Conservation (phyloP, 2,329 filamentous ascomycete species). For the Xylaria sp. region DNA sequence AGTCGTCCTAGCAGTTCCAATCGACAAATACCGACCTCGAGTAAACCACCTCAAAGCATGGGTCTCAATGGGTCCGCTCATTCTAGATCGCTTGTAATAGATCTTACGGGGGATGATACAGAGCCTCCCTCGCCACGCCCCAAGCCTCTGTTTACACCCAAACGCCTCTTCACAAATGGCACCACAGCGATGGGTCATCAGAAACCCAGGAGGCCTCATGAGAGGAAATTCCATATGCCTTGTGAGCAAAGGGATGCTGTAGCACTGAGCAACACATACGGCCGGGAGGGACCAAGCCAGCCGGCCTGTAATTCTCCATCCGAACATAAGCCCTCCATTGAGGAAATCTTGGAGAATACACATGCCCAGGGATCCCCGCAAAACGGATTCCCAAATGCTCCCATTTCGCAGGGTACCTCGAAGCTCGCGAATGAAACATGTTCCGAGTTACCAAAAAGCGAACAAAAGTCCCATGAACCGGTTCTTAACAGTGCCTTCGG, state of each 20-base stretch:
- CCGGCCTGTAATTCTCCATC: slow-evolving; percentile 5
- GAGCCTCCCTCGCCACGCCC: slow-evolving; percentile 13
- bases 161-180: slow-evolving; percentile 19
- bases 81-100: slow-evolving; percentile 37
- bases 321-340: slow-evolving; percentile 1
- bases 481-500: background rate
- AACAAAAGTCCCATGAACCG: slow-evolving; percentile 14
- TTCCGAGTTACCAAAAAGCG: slow-evolving; percentile 6
- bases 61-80: slow-evolving; percentile 15
- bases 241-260: background rate
- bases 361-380: slow-evolving; percentile 6
- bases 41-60: slow-evolving; percentile 13
- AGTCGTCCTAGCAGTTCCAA: slow-evolving; percentile 20
- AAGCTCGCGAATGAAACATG: slow-evolving; percentile 16
- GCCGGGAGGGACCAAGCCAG: slow-evolving; percentile 9
- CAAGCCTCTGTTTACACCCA: slow-evolving; percentile 11
- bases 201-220: slow-evolving; percentile 13
- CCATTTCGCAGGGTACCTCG: slow-evolving; percentile 7
- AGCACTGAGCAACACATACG: background rate
- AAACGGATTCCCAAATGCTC: background rate
- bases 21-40: slow-evolving; percentile 19
- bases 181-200: slow-evolving; percentile 1
- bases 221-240: background rate
- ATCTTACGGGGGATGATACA: slow-evolving; percentile 40
- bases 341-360: slow-evolving; percentile 11